These are phyloP conservation scores for Backusella parvicylindrica DNA, from an alignment of 192 early-diverging fungal species.

Conservation along the genomic window DNA sequence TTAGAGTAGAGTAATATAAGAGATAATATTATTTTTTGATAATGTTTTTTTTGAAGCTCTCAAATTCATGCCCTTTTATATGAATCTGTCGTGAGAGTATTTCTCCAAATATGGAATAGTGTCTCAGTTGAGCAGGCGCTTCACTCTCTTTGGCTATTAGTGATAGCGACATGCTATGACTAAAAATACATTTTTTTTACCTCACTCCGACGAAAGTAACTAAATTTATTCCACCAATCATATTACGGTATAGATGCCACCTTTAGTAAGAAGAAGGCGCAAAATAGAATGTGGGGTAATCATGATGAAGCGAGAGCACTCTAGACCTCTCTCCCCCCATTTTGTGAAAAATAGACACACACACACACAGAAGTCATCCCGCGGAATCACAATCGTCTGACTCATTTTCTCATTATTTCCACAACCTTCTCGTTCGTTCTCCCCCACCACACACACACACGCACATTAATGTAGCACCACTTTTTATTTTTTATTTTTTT, in stretches of 20 bases:
- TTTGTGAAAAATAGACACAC: neutral
- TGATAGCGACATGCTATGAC: neutral
- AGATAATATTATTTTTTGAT: neutral
- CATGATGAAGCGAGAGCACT: neutral
- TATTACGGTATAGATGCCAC: neutral
- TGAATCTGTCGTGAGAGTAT: neutral
- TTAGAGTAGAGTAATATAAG: neutral
- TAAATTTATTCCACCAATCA: neutral
- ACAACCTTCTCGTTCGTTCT: neutral
- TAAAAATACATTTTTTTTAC: neutral
- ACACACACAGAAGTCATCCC: neutral
- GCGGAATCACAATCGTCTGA: neutral
- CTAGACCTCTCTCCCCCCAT: neutral
- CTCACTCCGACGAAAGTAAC: neutral
- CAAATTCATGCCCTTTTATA: neutral
- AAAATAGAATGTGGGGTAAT: slow-evolving; percentile 1
- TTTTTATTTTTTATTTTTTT: neutral
- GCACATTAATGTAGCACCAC: neutral
- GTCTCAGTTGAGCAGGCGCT: neutral
- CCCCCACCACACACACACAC: neutral
- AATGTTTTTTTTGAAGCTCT: neutral
- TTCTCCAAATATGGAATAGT: neutral
- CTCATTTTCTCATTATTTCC: neutral
- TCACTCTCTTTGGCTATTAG: neutral
- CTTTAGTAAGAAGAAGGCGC: neutral